A percentile compares a stretch with the other conserved stretches of the same genome.
Conservation (phyloP, 176 grass and related monocot species). For the Ananas comosus region DNA sequence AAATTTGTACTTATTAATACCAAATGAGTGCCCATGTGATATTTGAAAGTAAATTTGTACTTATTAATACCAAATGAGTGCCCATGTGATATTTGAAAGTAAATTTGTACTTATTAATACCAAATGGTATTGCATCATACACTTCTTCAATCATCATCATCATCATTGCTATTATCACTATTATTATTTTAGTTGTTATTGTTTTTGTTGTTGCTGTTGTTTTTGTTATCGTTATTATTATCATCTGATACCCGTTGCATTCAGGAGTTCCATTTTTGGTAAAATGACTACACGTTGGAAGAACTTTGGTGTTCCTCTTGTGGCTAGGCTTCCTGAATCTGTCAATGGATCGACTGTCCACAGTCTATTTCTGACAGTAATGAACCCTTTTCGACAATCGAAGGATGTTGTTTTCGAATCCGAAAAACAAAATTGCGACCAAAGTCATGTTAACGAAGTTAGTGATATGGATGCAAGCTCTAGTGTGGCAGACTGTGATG, state of each 20-base stretch:
- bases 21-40: too few species aligned
- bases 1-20: too few species aligned
- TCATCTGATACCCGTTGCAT: slow-evolving; percentile 17
- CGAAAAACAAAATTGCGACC: slow-evolving; percentile 27
- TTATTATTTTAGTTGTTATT: too few species aligned
- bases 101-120: too few species aligned
- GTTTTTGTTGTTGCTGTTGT: too few species aligned
- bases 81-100: too few species aligned
- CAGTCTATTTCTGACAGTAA: slow-evolving; percentile 48
- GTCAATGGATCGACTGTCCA: slow-evolving; percentile 48
- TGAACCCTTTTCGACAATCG: slow-evolving; percentile 51
- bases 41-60: too few species aligned
- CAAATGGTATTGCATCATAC: too few species aligned
- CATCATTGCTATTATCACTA: too few species aligned
- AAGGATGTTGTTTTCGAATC: slow-evolving; percentile 30
- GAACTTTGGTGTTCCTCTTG: slow-evolving; percentile 72
- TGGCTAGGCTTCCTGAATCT: slow-evolving; percentile 47
- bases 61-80: too few species aligned
- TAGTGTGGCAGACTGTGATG: slow-evolving; percentile 21
- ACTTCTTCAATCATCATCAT: too few species aligned
- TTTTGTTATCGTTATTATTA: not conserved
- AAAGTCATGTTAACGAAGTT: slow-evolving; percentile 19
- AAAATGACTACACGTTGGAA: slow-evolving; percentile 48
- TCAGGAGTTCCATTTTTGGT: slow-evolving; percentile 50
- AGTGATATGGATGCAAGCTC: slow-evolving; percentile 25